A percentile compares a stretch with the other conserved stretches of the same genome.
These are phyloP conservation scores for Aspergillus flavus DNA, from an alignment of 2,329 filamentous ascomycete genomes.

Conservation along the genomic window DNA sequence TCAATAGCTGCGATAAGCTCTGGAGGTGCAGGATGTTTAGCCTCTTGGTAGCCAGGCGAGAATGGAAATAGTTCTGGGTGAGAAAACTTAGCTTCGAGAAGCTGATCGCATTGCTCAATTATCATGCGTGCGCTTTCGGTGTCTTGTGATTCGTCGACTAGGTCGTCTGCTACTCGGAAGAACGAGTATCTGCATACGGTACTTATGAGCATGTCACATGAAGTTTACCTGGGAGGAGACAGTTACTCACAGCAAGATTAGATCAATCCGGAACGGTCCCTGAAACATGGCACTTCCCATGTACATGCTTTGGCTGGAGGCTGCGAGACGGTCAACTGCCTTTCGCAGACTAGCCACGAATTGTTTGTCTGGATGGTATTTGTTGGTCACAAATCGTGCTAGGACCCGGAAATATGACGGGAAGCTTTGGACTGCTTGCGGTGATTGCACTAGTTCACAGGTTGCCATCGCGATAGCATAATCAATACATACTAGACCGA, in stretches of 20 bases:
- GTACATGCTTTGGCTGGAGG: conserved; percentile 74
- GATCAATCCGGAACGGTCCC: conserved; percentile 67
- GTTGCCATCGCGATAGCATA: conserved; percentile 66
- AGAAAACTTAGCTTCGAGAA: background rate
- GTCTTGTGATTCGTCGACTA: conserved; percentile 66
- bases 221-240: background rate
- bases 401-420: conserved; percentile 27
- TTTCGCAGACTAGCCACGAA: conserved; percentile 62
- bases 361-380: conserved; percentile 55
- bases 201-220: conserved; percentile 10
- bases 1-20: conserved; percentile 48
- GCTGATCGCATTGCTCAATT: background rate
- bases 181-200: conserved; percentile 63
- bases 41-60: background rate
- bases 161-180: conserved; percentile 72
- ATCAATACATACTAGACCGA: conserved; percentile 70
- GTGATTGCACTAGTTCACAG: background rate
- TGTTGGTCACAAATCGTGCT: conserved; percentile 25
- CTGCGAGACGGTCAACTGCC: conserved; percentile 59
- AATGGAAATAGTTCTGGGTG: background rate
- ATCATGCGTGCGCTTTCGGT: background rate
- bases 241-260: conserved; percentile 61
- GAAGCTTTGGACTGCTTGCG: background rate
- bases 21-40: background rate
- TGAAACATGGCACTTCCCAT: conserved; percentile 71